A percentile compares a stretch with the other conserved stretches of the same genome.
Conservation (phyloP, 2,329 filamentous ascomycete genomes). For the Xylaria sp. region DNA sequence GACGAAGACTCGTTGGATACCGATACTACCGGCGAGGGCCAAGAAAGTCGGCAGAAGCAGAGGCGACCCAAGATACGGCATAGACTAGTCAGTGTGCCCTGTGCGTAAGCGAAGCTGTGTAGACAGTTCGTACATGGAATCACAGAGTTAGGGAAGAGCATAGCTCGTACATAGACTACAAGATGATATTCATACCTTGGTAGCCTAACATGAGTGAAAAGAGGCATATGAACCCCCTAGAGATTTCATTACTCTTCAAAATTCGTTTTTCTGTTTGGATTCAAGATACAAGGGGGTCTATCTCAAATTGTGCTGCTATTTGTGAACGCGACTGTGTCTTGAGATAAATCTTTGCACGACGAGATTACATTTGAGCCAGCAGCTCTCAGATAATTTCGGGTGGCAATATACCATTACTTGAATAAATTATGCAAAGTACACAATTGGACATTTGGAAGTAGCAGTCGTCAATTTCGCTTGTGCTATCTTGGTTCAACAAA, state of each 20-base stretch:
- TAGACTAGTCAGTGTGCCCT: conserved; percentile 35
- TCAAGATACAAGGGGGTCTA: no score
- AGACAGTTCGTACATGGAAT: neutral
- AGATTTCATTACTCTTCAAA: no score
- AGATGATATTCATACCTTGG: no score
- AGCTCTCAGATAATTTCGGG: neutral
- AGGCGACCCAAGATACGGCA: conserved; percentile 23
- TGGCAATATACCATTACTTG: neutral
- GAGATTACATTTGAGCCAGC: no score
- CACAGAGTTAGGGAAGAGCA: neutral
- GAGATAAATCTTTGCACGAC: no score
- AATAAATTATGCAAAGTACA: no score
- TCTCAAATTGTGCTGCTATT: neutral
- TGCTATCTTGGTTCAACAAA: neutral
- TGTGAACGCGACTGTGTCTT: no score
- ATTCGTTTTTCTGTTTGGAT: no score
- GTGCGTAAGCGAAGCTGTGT: neutral
- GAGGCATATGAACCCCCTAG: no score
- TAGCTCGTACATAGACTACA: neutral
- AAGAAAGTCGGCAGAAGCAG: conserved; percentile 1
- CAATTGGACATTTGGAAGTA: no score
- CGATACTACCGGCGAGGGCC: conserved; percentile 1
- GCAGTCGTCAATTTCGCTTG: no score
- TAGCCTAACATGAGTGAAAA: no score
- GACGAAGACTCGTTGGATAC: neutral